Base-by-base conservation (phyloP, 1,139 yeast genomes). In the Suhomyces ambrosiae region DNA sequence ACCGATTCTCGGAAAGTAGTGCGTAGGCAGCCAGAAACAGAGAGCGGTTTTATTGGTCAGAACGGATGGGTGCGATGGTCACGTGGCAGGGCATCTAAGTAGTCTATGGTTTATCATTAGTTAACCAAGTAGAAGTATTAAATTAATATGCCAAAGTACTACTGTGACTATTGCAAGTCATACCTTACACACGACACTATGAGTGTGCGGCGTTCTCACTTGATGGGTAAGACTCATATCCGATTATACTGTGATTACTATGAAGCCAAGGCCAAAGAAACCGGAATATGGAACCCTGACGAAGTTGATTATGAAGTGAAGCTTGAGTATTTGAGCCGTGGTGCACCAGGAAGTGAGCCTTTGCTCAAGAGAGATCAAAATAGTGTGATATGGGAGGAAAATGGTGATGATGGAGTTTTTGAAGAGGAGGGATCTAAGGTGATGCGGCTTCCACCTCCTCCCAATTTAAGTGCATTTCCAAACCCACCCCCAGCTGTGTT, bases 81-180 rank as follows among this genome's bases (percentile, higher is more conserved):
- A 42, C 34, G 37, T 42, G 43, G 10, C n/a, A 14, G 5, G 29
- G 11, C 28, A 38, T 26, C 7, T 12, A 9, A 23, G n/a, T 23
- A n/a, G n/a, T n/a, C n/a, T n/a, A n/a, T n/a, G n/a, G n/a, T n/a
- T n/a, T n/a, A n/a, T n/a, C n/a, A n/a, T n/a, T n/a, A n/a, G n/a
- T n/a, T n/a, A n/a, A n/a, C n/a, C n/a, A n/a, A n/a, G n/a, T n/a
- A n/a, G n/a, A n/a, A n/a, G n/a, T n/a, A n/a, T n/a, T n/a, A n/a
- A n/a, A n/a, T n/a, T n/a, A 22, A 11, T 27, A 74, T 75, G 80
- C 76, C 78, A 5, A 76, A 73, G 50, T 85, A 82, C 60, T 86
- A 83, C 62, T 89, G 97, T 63, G 95, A 86, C 53, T 89, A 88
- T 56, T 89, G 97, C 59, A 82, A 82, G 61, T 80, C 90, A 16